These are phyloP conservation scores for Umbelopsis isabellina DNA, from an alignment of 192 early-diverging fungal genomes.

Conservation along the genomic window DNA sequence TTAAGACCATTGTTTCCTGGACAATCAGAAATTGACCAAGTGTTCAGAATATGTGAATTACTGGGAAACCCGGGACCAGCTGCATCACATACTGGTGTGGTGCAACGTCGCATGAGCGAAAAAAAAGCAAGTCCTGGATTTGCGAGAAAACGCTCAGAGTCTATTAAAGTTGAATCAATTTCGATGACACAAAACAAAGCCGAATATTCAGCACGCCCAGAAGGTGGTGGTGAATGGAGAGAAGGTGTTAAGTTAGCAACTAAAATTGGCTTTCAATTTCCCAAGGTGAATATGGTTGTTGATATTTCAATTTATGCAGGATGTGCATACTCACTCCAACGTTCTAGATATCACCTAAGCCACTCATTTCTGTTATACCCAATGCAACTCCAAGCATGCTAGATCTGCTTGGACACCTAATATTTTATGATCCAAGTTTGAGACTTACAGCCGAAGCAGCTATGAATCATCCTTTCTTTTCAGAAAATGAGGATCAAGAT, in stretches of 20 bases:
- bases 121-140: conserved; percentile 30
- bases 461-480: conserved; percentile 66
- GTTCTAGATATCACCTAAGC: conserved; percentile 47
- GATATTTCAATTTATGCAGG: not conserved
- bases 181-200: not conserved
- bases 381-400: conserved; percentile 57
- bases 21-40: conserved; percentile 89
- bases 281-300: conserved; percentile 40
- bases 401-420: conserved; percentile 68
- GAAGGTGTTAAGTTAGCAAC: conserved; percentile 71
- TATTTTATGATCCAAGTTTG: conserved; percentile 79
- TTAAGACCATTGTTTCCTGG: conserved; percentile 94
- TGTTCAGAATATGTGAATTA: conserved; percentile 82
- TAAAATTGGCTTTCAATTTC: conserved; percentile 71
- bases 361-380: conserved; percentile 62
- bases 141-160: conserved; percentile 25
- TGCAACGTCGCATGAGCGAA: conserved; percentile 21
- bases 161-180: conserved; percentile 1
- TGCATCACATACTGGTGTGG: conserved; percentile 8
- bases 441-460: conserved; percentile 79
- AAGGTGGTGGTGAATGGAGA: conserved; percentile 66
- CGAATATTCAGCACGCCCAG: not conserved
- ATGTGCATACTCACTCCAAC: not conserved
- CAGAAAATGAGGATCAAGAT: conserved; percentile 23
- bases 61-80: conserved; percentile 68